A percentile compares a stretch with the other conserved stretches of the same genome.
Conservation (phyloP, 2,329 filamentous ascomycete genomes). For the Pyrenophora graminea region DNA sequence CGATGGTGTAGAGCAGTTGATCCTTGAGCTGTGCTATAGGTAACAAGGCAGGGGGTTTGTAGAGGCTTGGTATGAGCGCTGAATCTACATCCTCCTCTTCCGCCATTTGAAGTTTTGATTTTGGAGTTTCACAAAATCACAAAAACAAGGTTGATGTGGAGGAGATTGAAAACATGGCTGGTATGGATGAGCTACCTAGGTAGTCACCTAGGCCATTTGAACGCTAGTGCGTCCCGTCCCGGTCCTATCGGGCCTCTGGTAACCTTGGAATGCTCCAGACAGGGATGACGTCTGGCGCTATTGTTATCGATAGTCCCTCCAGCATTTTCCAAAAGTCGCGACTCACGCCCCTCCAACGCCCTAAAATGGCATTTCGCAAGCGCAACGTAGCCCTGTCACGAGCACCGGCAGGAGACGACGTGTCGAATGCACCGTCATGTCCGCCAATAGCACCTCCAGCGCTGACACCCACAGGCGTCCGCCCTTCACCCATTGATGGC, state of each 20-base stretch:
- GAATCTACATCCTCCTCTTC: conserved; percentile 49
- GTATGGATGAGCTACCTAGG: no score
- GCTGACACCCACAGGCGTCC: conserved; percentile 56
- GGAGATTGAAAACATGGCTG: no score
- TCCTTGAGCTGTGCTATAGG: conserved; percentile 85
- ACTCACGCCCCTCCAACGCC: conserved; percentile 2
- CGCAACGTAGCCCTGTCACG: conserved; percentile 63
- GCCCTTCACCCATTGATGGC: conserved; percentile 87
- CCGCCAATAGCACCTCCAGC: conserved; percentile 19
- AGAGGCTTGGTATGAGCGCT: conserved; percentile 73
- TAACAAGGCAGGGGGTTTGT: conserved; percentile 81
- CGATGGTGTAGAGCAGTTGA: conserved; percentile 80
- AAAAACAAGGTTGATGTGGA: no score
- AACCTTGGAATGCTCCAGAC: no score
- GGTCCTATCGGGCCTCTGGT: no score
- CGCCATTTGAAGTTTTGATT: conserved; percentile 23
- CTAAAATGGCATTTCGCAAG: conserved; percentile 68
- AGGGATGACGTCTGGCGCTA: background rate
- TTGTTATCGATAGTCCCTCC: conserved; percentile 15
- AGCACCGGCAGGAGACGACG: conserved; percentile 28
- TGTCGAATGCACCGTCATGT: conserved; percentile 12
- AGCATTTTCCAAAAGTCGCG: conserved; percentile 16
- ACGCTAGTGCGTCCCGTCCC: no score
- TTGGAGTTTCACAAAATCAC: background rate
- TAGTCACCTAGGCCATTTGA: no score